Conservation (phyloP, 129 eudicot species). For the Lactuca sativa region DNA sequence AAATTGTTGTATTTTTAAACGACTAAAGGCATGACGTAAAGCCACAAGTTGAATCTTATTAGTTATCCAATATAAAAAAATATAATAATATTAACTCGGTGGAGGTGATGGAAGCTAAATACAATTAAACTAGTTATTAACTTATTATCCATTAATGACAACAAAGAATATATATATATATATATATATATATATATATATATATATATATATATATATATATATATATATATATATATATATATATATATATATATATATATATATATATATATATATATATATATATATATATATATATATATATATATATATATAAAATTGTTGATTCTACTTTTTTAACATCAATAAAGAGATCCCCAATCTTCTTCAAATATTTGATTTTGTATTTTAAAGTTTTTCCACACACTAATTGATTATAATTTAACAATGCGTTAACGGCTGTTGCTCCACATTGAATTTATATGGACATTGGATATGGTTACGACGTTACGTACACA, state of each 20-base stretch:
- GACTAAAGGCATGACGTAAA: conserved; percentile 7
- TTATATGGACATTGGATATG: no score
- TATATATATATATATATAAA: no score
- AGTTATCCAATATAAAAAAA: conserved; percentile 28
- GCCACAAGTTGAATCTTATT: conserved; percentile 31
- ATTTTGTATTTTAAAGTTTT: neutral
- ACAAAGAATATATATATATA: neutral
- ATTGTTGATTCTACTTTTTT: conserved; percentile 28
- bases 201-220: no score
- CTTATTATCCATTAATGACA: conserved; percentile 15
- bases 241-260: no score
- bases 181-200: no score
- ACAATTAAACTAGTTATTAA: neutral
- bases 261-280: no score
- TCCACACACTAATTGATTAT: neutral
- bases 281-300: no score
- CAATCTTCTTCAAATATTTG: conserved; percentile 8
- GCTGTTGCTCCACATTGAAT: no score
- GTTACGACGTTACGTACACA: no score
- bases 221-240: no score
- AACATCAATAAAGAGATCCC: conserved; percentile 17
- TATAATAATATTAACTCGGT: conserved; percentile 13
- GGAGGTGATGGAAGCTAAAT: conserved; percentile 21
- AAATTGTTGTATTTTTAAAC: neutral
- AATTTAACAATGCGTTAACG: no score